A percentile compares a stretch with the other conserved stretches of the same genome.
Evolutionary conservation across 2,329 filamentous ascomycete genomes (phyloP).

Genomic region (Raffaelea albimanens): DNA sequence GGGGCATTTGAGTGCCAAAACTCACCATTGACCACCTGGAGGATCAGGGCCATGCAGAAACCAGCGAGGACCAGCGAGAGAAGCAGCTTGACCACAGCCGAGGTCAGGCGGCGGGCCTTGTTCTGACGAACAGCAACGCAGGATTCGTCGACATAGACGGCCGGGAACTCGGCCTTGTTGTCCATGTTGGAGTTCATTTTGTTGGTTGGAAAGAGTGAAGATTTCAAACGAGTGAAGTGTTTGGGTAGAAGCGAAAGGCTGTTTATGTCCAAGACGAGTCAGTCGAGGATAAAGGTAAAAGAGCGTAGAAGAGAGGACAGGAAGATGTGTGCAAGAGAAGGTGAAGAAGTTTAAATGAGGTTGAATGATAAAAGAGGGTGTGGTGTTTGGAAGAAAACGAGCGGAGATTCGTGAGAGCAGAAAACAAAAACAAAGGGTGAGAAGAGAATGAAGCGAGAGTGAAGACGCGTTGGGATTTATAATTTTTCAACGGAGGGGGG

Average conservation of each 20-base stretch:
- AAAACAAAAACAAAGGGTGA: background rate
- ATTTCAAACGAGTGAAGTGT: background rate
- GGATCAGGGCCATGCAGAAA: slow-evolving; percentile 4
- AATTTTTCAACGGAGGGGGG: background rate
- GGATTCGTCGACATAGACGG: background rate
- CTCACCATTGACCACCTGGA: slow-evolving; percentile 6
- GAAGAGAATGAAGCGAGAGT: background rate
- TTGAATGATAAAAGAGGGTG: slow-evolving; percentile 2
- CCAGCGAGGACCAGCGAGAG: background rate
- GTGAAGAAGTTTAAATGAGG: background rate
- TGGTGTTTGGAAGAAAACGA: background rate
- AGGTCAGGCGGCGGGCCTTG: background rate
- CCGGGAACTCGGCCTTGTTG: background rate
- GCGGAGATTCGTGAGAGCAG: background rate
- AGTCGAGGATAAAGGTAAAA: background rate
- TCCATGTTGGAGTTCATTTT: slow-evolving; percentile 6
- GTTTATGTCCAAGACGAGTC: no score
- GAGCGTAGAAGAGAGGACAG: background rate
- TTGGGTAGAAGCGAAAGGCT: background rate
- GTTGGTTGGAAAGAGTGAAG: no score
- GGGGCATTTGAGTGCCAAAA: background rate
- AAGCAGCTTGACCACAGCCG: slow-evolving; percentile 1
- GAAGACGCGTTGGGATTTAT: background rate
- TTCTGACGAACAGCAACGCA: background rate
- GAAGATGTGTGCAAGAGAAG: background rate